These are phyloP conservation scores for Coniochaeta hoffmannii DNA, from an alignment of 2,329 filamentous ascomycete species.

Conservation along the genomic window DNA sequence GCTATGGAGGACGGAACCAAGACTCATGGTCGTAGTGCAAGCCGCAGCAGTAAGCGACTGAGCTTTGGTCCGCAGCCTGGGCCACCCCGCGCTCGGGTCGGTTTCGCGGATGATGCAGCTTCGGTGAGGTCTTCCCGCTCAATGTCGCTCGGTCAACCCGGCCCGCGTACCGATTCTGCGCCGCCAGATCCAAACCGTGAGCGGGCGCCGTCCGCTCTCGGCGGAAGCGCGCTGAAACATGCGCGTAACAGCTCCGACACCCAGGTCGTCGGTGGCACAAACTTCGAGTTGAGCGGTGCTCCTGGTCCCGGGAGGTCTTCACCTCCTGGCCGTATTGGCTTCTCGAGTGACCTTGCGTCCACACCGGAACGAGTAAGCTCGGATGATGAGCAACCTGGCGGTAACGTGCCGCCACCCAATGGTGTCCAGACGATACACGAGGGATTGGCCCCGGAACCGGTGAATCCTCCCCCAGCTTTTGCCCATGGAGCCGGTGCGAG, in stretches of 20 bases:
- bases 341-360: constrained; percentile 34
- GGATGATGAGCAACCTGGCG: constrained; percentile 42
- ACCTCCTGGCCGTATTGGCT: constrained; percentile 12
- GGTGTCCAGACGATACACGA: not conserved
- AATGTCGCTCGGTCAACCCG: constrained; percentile 34
- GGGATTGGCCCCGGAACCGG: constrained; percentile 58
- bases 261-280: constrained; percentile 21
- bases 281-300: constrained; percentile 25
- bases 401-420: constrained; percentile 12
- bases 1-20: constrained; percentile 44
- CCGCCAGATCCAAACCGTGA: constrained; percentile 34
- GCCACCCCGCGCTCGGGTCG: constrained; percentile 38
- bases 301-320: constrained; percentile 19
- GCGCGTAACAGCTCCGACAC: constrained; percentile 42
- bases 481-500: constrained; percentile 65
- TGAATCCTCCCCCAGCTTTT: constrained; percentile 72
- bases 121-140: constrained; percentile 47
- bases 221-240: constrained; percentile 25
- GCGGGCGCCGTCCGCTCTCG: constrained; percentile 25
- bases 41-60: constrained; percentile 49
- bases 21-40: constrained; percentile 44
- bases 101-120: constrained; percentile 48
- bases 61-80: constrained; percentile 38
- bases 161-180: constrained; percentile 41
- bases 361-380: constrained; percentile 49